phyloP scores from a whole-genome alignment of 2,329 filamentous ascomycete genomes.

The Leptodontidium sp. region DNA sequence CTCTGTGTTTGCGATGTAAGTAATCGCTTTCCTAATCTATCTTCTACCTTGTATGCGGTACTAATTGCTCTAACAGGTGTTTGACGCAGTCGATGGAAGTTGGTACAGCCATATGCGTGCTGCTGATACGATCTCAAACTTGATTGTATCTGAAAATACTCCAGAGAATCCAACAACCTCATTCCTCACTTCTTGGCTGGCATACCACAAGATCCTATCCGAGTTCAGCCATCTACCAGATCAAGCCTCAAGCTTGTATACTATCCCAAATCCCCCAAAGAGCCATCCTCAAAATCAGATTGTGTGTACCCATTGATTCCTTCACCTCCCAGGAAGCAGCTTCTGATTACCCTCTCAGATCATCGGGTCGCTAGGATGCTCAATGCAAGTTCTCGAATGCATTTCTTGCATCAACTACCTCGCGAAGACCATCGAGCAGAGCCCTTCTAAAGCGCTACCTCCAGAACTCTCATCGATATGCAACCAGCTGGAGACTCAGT shows the following conservation, averaged over 20 bases:
- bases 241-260: background rate
- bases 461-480: too few species aligned
- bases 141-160: background rate
- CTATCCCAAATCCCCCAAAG: background rate
- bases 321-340: background rate
- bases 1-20: background rate
- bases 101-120: background rate
- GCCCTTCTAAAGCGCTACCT: too few species aligned
- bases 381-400: background rate
- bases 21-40: background rate
- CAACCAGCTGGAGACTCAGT: too few species aligned
- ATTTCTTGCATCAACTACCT: background rate
- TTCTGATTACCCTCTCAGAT: background rate
- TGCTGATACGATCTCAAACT: background rate
- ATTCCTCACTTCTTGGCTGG: constrained; percentile 7
- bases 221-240: background rate
- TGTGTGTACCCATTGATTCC: background rate
- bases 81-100: constrained; percentile 7
- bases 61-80: background rate
- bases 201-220: background rate
- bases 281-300: background rate
- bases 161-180: background rate
- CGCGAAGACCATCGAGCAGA: too few species aligned
- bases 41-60: background rate
- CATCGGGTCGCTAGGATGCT: background rate